phyloP scores from a whole-genome alignment of 2,329 filamentous ascomycete genomes.

The Venturia carpophila region DNA sequence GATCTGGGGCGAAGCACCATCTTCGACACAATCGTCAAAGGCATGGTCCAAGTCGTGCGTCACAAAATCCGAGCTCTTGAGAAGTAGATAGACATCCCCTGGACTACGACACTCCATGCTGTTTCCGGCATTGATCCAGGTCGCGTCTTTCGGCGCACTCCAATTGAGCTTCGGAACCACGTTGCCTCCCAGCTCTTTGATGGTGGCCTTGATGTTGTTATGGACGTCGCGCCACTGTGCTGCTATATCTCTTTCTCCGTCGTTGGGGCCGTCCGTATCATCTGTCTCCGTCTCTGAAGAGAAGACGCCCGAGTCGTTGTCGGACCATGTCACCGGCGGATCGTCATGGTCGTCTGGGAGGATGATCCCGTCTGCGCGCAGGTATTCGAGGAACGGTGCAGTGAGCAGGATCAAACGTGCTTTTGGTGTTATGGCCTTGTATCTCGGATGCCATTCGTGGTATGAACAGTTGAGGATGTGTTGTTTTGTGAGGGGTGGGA shows the following conservation, averaged over 20 bases:
- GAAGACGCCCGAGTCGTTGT: constrained; percentile 47
- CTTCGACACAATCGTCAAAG: constrained; percentile 63
- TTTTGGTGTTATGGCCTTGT: constrained; percentile 73
- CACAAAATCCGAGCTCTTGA: constrained; percentile 92
- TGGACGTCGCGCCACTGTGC: constrained; percentile 63
- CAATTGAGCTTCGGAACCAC: constrained; percentile 94
- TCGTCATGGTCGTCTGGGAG: constrained; percentile 62
- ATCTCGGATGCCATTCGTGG: constrained; percentile 80
- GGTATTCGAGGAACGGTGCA: constrained; percentile 69
- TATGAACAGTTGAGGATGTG: constrained; percentile 95
- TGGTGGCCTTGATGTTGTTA: constrained; percentile 64
- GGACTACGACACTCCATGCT: constrained; percentile 82
- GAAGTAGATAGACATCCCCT: constrained; percentile 85
- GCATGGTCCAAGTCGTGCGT: constrained; percentile 91
- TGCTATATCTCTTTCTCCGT: constrained; percentile 46
- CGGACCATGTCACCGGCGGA: constrained; percentile 33
- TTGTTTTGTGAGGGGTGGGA: constrained; percentile 73
- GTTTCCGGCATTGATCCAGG: constrained; percentile 82
- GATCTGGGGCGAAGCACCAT: constrained; percentile 37
- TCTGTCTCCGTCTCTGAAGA: constrained; percentile 39
- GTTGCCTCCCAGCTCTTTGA: constrained; percentile 72
- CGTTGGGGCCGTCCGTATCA: constrained; percentile 48
- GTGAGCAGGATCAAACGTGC: constrained; percentile 76
- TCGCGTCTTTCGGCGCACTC: constrained; percentile 93
- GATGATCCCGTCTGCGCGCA: constrained; percentile 86